These are phyloP conservation scores for Saccharomycopsis hybrid DNA, from an alignment of 1,139 yeast genomes.

Conservation along the genomic window DNA sequence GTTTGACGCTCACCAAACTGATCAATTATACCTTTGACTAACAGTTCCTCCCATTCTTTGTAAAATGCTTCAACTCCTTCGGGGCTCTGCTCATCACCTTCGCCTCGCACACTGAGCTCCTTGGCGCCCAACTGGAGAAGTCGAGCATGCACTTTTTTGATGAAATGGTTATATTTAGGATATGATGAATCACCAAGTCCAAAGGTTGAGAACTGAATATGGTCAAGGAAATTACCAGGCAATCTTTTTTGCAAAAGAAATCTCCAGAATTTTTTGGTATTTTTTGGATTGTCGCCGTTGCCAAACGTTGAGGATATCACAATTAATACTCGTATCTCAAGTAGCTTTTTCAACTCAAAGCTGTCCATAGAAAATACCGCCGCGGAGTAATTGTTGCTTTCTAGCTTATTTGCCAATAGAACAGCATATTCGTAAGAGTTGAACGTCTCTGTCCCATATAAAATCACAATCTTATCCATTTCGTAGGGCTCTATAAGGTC, in stretches of 20 bases:
- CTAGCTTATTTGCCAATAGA: slow-evolving; percentile 49
- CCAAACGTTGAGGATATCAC: slow-evolving; percentile 88
- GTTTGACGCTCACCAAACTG: slow-evolving; percentile 30
- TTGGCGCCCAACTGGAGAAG: slow-evolving; percentile 74
- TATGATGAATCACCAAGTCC: slow-evolving; percentile 97
- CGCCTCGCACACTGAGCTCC: slow-evolving; percentile 69
- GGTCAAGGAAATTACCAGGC: slow-evolving; percentile 56
- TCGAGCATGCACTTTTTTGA: slow-evolving; percentile 73
- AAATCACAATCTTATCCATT: slow-evolving; percentile 39
- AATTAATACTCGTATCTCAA: slow-evolving; percentile 46
- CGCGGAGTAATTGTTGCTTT: slow-evolving; percentile 49
- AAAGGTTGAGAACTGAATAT: slow-evolving; percentile 60
- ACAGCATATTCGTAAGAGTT: slow-evolving; percentile 84
- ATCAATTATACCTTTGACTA: slow-evolving; percentile 37
- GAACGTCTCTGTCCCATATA: slow-evolving; percentile 93
- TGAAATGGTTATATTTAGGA: slow-evolving; percentile 80
- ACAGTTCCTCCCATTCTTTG: slow-evolving; percentile 60
- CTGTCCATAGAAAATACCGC: slow-evolving; percentile 54
- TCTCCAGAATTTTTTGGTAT: slow-evolving; percentile 67
- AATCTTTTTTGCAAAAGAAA: slow-evolving; percentile 62
- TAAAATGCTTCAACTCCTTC: slow-evolving; percentile 77
- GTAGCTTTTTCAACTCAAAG: slow-evolving; percentile 46
- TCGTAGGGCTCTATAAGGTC: neutral
- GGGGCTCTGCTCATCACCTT: slow-evolving; percentile 80
- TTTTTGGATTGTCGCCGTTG: slow-evolving; percentile 88